Percentiles rank a stretch among this genome's conserved stretches.
Conservation (phyloP, 305 asterid species). For the Nicotiana rustica region DNA sequence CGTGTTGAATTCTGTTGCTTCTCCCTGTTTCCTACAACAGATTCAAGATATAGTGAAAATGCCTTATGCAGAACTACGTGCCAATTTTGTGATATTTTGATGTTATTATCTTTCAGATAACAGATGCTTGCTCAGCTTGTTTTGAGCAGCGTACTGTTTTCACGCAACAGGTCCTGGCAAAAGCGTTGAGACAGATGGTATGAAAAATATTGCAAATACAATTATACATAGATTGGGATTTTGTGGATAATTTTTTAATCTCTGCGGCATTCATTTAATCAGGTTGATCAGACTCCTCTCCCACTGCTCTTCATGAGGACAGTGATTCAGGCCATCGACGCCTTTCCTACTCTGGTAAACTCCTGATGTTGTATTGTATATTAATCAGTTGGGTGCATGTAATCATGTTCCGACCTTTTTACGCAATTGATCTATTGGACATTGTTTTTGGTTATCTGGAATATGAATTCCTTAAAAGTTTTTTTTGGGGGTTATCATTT, state of each 20-base stretch:
- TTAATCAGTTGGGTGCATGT: conserved; percentile 22
- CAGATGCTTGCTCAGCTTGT: conserved; percentile 98
- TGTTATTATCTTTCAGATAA: conserved; percentile 61
- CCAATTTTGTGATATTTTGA: conserved; percentile 14
- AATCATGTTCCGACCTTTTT: not conserved
- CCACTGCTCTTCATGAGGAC: conserved; percentile 98
- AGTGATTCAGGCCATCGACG: conserved; percentile 97
- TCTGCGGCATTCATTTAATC: conserved; percentile 36
- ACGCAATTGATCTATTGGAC: not conserved
- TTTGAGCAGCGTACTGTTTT: conserved; percentile 99
- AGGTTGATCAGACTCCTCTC: conserved; percentile 94
- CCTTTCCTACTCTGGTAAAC: conserved; percentile 90
- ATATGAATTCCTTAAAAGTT: no score
- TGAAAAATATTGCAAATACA: conserved; percentile 35
- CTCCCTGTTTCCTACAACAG: conserved; percentile 20
- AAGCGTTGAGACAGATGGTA: conserved; percentile 95
- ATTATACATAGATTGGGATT: not conserved
- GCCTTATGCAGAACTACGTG: conserved; percentile 1
- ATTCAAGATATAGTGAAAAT: conserved; percentile 25
- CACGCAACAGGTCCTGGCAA: conserved; percentile 92
- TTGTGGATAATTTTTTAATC: conserved; percentile 38
- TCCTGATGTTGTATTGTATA: conserved; percentile 26
- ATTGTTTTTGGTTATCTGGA: not conserved
- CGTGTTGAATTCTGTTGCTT: conserved; percentile 20
- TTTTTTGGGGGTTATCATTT: not conserved